These are phyloP conservation scores for Nannizziopsis barbatae DNA, from an alignment of 2,329 filamentous ascomycete species.

Conservation along the genomic window DNA sequence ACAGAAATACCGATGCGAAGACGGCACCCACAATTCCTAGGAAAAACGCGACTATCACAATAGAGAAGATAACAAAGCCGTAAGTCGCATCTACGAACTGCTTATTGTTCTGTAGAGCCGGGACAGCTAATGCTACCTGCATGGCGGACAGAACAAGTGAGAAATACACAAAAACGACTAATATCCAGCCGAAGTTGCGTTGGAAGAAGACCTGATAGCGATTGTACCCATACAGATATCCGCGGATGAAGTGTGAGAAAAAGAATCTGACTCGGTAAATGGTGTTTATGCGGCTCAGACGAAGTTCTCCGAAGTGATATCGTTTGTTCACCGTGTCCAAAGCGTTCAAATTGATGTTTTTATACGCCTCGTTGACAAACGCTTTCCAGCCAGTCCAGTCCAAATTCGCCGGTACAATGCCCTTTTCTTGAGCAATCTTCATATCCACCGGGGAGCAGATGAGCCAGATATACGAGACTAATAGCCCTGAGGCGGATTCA, in stretches of 20 bases:
- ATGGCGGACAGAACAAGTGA: slow-evolving; percentile 40
- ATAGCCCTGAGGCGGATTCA: slow-evolving; percentile 27
- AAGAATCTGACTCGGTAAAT: slow-evolving; percentile 28
- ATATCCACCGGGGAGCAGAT: slow-evolving; percentile 33
- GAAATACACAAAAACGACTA: slow-evolving; percentile 34
- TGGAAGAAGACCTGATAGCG: slow-evolving; percentile 35
- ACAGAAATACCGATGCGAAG: slow-evolving; percentile 12
- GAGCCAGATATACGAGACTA: slow-evolving; percentile 35
- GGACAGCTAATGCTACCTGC: slow-evolving; percentile 31
- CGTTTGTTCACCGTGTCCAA: slow-evolving; percentile 27
- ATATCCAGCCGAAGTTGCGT: slow-evolving; percentile 35
- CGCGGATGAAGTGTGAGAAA: slow-evolving; percentile 21
- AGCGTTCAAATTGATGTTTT: slow-evolving; percentile 22
- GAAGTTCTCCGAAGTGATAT: slow-evolving; percentile 37
- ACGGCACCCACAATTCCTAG: slow-evolving; percentile 7
- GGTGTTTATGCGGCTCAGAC: slow-evolving; percentile 37
- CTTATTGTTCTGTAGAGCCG: slow-evolving; percentile 6
- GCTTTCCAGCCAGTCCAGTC: slow-evolving; percentile 33
- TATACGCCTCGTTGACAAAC: slow-evolving; percentile 25
- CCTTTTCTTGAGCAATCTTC: slow-evolving; percentile 23
- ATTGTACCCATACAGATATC: slow-evolving; percentile 23
- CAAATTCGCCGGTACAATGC: slow-evolving; percentile 26
- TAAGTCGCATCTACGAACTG: slow-evolving; percentile 12
- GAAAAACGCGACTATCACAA: slow-evolving; percentile 12
- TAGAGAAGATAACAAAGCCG: slow-evolving; percentile 14